Base-by-base conservation (phyloP, 192 early-diverging fungal genomes). In the Funneliformis geosporum region DNA sequence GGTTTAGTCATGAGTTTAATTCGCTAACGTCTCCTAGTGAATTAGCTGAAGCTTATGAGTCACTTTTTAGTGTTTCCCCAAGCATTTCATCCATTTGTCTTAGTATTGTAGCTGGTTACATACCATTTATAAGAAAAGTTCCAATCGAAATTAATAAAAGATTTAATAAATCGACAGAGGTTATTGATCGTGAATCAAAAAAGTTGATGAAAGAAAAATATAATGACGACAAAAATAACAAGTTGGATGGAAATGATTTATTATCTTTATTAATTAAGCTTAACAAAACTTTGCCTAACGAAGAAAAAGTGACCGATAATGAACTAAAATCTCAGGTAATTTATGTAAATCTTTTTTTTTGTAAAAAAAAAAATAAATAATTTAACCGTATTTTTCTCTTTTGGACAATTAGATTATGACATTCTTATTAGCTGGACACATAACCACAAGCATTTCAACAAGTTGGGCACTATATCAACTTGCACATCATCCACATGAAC, bases 401-500 rank as follows among this genome's bases (percentile, higher is more conserved):
- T 18, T 18, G 33, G 33, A 33, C 2, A 59, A 59, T 18, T 23
- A 69, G 67, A 69, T 69, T 42, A 69, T 69, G 67, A 69, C 67
- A 69, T 69, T 69, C 40, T 25, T 69, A 27, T 33, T 39, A 18
- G 90, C 90, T 18, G 90, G 90, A 23, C 90, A 91, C 66, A 87
- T 88, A 80, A 91, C 90, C 2, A 88, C 90, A 0, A 83, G 83
- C 33, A 81, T 86, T 8, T 77, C 86, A 0, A 68, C 87, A 10
- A 84, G 82, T 16, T 91, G 90, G 90, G 82, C 84, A 72, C 81
- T 91, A 42, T 82, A 87, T 73, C 65, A 86, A 42, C 80, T 91
- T 38, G 85, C 90, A 33, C 76, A 82, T 38, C 27, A 89, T 42
- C 87, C 70, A 8, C 74, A 83, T 2, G 60, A 85, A 16, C 88